Percentiles rank a stretch among this genome's conserved stretches.
Conservation (phyloP, 108 stramenopile species). For the Skeletonema menzelii region DNA sequence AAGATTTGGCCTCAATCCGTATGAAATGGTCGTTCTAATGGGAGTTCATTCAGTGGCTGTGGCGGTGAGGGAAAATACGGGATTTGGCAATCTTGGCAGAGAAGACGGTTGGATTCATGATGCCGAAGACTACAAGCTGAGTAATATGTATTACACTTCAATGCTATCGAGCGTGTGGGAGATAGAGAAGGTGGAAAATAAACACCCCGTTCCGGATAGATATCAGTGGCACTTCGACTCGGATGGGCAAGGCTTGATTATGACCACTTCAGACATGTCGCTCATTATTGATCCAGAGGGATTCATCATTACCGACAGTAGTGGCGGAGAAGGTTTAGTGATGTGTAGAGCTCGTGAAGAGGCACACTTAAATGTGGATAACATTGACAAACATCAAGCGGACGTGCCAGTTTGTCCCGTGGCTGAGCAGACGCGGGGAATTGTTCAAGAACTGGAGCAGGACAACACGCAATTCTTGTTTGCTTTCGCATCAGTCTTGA, state of each 20-base stretch:
- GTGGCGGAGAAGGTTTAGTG: background rate
- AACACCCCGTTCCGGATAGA: conserved; percentile 35
- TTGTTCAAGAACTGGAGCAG: conserved; percentile 3
- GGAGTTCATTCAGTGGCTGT: conserved; percentile 59
- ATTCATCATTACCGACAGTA: background rate
- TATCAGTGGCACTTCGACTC: conserved; percentile 33
- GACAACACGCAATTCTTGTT: conserved; percentile 15
- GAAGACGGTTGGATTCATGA: conserved; percentile 25
- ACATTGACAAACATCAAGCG: background rate
- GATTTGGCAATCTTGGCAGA: conserved; percentile 45
- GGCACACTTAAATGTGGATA: background rate
- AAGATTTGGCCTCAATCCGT: conserved; percentile 41
- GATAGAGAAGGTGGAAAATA: conserved; percentile 15
- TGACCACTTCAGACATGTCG: conserved; percentile 20
- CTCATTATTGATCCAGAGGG: conserved; percentile 4
- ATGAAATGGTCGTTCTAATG: conserved; percentile 61
- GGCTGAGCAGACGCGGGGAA: conserved; percentile 2
- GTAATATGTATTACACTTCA: conserved; percentile 12
- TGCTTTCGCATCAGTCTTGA: conserved; percentile 11
- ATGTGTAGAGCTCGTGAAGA: background rate
- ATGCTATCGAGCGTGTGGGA: conserved; percentile 19
- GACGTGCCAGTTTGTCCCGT: conserved; percentile 6
- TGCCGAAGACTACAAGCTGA: conserved; percentile 8
- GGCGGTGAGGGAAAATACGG: conserved; percentile 37
- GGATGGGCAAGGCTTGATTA: conserved; percentile 7